Conservation (phyloP, 371 early-diverging fungal species). For the Mucor velutinosus region DNA sequence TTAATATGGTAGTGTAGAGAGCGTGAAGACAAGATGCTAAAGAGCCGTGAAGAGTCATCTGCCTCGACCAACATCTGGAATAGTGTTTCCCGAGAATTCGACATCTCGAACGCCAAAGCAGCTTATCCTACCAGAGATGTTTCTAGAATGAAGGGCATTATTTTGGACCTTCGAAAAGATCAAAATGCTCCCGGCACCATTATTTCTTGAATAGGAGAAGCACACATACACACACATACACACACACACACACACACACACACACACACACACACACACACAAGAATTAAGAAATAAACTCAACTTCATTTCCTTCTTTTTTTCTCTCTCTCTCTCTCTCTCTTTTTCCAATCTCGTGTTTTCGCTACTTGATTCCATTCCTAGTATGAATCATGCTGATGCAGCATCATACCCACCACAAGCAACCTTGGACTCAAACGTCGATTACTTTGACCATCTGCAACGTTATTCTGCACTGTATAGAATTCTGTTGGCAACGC, state of each 20-base stretch:
- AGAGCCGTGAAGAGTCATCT: conserved; percentile 56
- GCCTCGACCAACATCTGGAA: conserved; percentile 73
- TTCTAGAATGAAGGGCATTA: conserved; percentile 78
- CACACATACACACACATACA: not conserved
- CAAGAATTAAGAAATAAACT: not conserved
- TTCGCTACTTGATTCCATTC: not conserved
- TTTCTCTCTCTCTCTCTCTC: not conserved
- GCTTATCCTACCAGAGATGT: conserved; percentile 57
- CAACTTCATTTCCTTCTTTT: not conserved
- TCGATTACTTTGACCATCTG: conserved; percentile 14
- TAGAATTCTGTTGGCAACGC: conserved; percentile 23
- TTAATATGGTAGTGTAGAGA: conserved; percentile 28
- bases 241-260: no score
- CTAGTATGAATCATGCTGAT: not conserved
- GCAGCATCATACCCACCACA: not conserved
- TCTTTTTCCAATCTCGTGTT: not conserved
- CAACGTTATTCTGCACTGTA: conserved; percentile 31
- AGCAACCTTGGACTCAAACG: not conserved
- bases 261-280: no score
- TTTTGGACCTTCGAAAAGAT: conserved; percentile 80
- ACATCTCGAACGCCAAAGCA: conserved; percentile 51
- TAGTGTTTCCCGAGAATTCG: conserved; percentile 68
- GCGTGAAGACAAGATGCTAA: conserved; percentile 42
- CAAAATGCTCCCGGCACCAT: conserved; percentile 76
- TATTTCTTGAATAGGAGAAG: conserved; percentile 14